phyloP scores from a whole-genome alignment of 305 asterid genomes.

The Withania somnifera region DNA sequence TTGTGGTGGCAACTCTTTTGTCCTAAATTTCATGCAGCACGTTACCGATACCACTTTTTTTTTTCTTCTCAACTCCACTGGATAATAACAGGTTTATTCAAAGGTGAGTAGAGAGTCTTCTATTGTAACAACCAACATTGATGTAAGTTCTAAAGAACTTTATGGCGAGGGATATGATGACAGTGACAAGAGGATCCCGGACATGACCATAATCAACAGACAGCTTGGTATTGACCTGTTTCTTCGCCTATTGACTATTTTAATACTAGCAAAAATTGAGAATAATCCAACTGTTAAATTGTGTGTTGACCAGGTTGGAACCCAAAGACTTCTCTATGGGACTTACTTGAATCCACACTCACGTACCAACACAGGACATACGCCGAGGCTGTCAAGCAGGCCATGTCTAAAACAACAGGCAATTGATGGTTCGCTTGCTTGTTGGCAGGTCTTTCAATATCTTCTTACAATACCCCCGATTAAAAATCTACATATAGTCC shows the following conservation, averaged over 20 bases:
- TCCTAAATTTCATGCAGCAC: not conserved
- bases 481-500: conserved; percentile 15
- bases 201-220: conserved; percentile 78
- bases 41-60: not conserved
- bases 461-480: conserved; percentile 7
- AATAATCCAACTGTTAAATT: not conserved
- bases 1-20: not conserved
- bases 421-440: conserved; percentile 24
- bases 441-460: conserved; percentile 12
- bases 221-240: conserved; percentile 54
- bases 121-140: conserved; percentile 47
- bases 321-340: conserved; percentile 83
- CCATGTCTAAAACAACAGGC: conserved; percentile 53
- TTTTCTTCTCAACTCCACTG: not conserved
- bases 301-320: conserved; percentile 51
- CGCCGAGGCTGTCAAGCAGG: conserved; percentile 67
- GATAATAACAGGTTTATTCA: conserved; percentile 43
- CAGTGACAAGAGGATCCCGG: conserved; percentile 84
- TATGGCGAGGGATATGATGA: conserved; percentile 88
- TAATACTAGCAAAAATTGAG: not conserved
- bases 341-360: conserved; percentile 73
- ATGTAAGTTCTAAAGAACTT: conserved; percentile 75
- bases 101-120: conserved; percentile 62
- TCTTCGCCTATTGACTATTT: not conserved
- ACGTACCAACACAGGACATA: conserved; percentile 89